Evolutionary conservation across 352 stramenopile species (phyloP), one percentile per base, ranked within the genome.

Genomic region (Lagenidium giganteum): DNA sequence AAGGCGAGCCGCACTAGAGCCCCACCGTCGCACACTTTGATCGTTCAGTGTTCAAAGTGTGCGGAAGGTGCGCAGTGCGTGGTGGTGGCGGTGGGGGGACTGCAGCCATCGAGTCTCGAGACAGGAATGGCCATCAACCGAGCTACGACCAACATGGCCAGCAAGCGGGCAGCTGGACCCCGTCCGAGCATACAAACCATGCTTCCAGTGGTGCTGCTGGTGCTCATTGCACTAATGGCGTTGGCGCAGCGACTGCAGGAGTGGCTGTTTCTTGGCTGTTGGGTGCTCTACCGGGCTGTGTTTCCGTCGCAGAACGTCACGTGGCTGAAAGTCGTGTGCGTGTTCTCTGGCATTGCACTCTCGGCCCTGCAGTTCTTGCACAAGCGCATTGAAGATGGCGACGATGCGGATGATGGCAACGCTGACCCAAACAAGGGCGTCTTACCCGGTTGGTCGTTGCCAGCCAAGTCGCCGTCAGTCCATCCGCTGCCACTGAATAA

Each of bases 261-360:
- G 25, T 72, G 54, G 54, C 18, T n/a, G 43, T 25, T 55, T 42
- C 20, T 69, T 44, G 50, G 14, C 72, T 2, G 5, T 61, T 25
- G 25, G 28, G 30, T 55, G 78, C 26, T n/a, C n/a, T n/a, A n/a
- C n/a, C n/a, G n/a, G n/a, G n/a, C n/a, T n/a, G 39, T 78, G 38
- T 82, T 82, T 44, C 69, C 69, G 28, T 78, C 66, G 16, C 51
- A 59, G 2, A 43, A 74, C 16, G 55, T 82, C 32, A 82, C 69
- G 23, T 51, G 54, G 32, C 9, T 47, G 57, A 82, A 82, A 29
- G 39, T 72, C 9, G 20, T 58, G 3, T 69, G 65, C 41, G 47
- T 83, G 5, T 34, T 40, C 17, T 14, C 69, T 12, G 59, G 70
- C 14, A 47, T 81, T 18, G 44, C 50, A 17, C 63, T 80, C 40